Evolutionary conservation across 2,329 filamentous ascomycete species (phyloP), one percentile per base, ranked within the genome.

Genomic region (Ascochyta fabae): DNA sequence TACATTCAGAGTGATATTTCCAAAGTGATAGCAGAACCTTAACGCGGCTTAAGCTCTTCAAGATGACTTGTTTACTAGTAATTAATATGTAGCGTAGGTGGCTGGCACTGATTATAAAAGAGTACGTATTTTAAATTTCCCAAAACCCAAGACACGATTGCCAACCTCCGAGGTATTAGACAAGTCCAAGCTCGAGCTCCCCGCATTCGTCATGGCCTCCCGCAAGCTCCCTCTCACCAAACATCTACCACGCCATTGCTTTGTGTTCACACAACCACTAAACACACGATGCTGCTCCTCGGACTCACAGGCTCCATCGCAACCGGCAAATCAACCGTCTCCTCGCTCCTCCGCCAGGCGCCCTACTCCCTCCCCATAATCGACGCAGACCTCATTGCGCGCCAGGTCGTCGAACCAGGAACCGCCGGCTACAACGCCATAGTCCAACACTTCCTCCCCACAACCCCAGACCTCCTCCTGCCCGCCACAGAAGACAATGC

Each of bases 261-360:
- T 19, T 19, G 19, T 22, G 24, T 22, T 45, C 8, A 24, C 15
- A 15, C 41, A n/a, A 34, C 23, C 8, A n/a, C 12, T 2, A 10
- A 29, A 7, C 31, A 16, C 56, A 65, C 36, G 16, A 98, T 98
- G 95, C 86, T 98, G 44, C 87, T 99, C 70, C 92, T 99, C 68
- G 95, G 95, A 53, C 86, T 99, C 24, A 99, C 95, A 8, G 95
- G 95, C 74, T 96, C 93, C 58, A 98, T 99, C 73, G 95, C 95
- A 58, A 99, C 95, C 6, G 95, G 95, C 75, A 99, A 99, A 84
- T 96, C 94, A 41, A 99, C 94, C 64, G 92, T 97, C 51, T 96
- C 95, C 26, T 82, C 84, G 35, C 84, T 96, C 66, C 90, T 99
- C 68, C 86, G 89, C 46, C 83, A 86, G 4, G 81, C 90, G 5